phyloP scores from a whole-genome alignment of 2,329 filamentous ascomycete species.

The Simplicillium aogashimaense region DNA sequence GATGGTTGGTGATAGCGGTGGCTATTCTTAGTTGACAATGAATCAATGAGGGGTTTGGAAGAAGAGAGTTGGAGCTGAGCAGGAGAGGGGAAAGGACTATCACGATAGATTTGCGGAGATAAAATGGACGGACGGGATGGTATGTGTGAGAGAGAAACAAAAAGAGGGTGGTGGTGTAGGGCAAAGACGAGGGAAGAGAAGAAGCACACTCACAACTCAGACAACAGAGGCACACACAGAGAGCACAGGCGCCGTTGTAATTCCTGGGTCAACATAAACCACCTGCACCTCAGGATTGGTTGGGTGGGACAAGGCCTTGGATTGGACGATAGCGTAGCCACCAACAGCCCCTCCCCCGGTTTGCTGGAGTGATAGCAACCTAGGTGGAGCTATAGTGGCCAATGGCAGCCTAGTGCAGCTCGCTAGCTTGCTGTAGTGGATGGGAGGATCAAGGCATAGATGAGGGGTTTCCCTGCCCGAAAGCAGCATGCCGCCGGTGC shows the following conservation, averaged over 20 bases:
- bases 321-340: slow-evolving; percentile 8
- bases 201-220: too few species aligned
- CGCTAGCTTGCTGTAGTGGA: too few species aligned
- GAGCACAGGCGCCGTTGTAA: not conserved
- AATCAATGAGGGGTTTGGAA: too few species aligned
- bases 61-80: not conserved
- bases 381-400: too few species aligned
- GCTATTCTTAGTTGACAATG: too few species aligned
- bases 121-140: not conserved
- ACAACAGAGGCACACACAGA: not conserved
- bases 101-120: too few species aligned
- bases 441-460: too few species aligned
- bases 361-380: not conserved
- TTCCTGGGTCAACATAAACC: not conserved
- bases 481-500: too few species aligned
- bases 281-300: not conserved
- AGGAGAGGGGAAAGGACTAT: not conserved
- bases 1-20: not conserved
- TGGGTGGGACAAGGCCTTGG: slow-evolving; percentile 4
- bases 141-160: not conserved
- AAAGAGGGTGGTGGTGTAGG: not conserved
- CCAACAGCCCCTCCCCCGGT: not conserved
- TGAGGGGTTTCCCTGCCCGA: too few species aligned
- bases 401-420: too few species aligned
- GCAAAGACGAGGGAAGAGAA: too few species aligned